A percentile compares a stretch with the other conserved stretches of the same genome.
Evolutionary conservation across 2,329 filamentous ascomycete species (phyloP).

Genomic region (Samsoniella hepiali): DNA sequence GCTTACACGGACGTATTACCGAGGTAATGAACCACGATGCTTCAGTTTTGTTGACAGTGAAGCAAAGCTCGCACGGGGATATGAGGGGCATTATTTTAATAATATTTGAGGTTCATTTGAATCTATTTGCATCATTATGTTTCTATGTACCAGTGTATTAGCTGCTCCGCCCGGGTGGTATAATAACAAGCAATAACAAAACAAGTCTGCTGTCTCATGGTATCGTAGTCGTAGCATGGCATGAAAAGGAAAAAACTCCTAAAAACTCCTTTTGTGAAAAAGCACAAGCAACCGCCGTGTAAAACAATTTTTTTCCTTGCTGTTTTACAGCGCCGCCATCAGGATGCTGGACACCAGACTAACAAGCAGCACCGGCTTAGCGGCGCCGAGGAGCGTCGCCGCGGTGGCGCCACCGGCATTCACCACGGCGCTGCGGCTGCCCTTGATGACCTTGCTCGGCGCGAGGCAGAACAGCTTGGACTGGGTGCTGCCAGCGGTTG

Average conservation of each 20-base stretch:
- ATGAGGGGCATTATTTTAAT: not conserved
- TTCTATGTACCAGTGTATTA: not conserved
- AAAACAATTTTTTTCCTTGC: not conserved
- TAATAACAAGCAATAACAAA: not conserved
- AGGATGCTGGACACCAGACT: not conserved
- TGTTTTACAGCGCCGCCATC: not conserved
- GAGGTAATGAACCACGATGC: not conserved
- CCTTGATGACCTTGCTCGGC: slow-evolving; percentile 12
- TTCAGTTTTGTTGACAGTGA: not conserved
- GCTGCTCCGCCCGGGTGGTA: not conserved
- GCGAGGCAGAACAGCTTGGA: slow-evolving; percentile 16
- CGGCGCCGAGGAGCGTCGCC: not conserved
- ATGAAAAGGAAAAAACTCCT: not conserved
- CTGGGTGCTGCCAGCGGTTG: not conserved
- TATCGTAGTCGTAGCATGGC: slow-evolving; percentile 13
- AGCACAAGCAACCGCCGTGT: not conserved
- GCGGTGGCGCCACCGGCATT: not conserved
- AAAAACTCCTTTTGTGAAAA: not conserved
- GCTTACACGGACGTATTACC: not conserved
- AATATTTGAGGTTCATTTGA: not conserved
- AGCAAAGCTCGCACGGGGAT: not conserved
- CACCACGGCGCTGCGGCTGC: slow-evolving; percentile 7
- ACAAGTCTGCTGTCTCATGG: slow-evolving; percentile 2
- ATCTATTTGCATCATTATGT: slow-evolving; percentile 1
- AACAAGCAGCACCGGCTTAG: slow-evolving; percentile 5